Base-by-base conservation (phyloP, 768 basidiomycete species). In the Hericium alpestre region DNA sequence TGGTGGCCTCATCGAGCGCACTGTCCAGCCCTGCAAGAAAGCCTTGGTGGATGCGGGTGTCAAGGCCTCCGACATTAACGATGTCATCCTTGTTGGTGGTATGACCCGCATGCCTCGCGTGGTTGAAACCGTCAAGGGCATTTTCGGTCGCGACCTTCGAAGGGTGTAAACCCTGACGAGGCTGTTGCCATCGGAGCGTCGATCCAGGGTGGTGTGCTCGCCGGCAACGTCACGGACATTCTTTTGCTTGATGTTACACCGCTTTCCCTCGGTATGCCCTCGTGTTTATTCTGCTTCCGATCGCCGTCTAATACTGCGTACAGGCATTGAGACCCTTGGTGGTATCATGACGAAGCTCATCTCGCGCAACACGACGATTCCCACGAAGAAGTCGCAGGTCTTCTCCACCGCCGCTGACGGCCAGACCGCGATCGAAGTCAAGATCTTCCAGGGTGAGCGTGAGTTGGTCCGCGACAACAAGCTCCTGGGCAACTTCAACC, bases 321-420 rank as follows among this genome's bases (percentile, higher is more conserved):
- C 37, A 77, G 83, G 83, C 76, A 93, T 93, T 55, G 93, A 96
- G 75, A 98, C 95, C 11, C 91, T 97, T 61, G 94, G 96, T 63
- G 96, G 96, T 67, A 97, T 99, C 74, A 98, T 99, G 92, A 98
- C 95, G 63, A 95, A 97, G 74, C 83, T 99, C 47, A 99, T 99
- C 74, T 87, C 79, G 68, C 88, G 96, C 58, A 99, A 99, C 78
- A 99, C 96, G 11, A 98, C 96, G 57, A 98, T 98, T 73, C 96
- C 96, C 4, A 97, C 95, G 64, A 99, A 99, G 81, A 99, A 99
- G 82, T 93, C 92, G 0, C 95, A 98, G 72, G 89, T 87, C 47
- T 98, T 99, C 81, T 98, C 95, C 4, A 99, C 96, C 15, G 95
- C 96, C 41, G 95, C 95, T 40, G 96, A 99, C 60, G 95, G 96